Evolutionary conservation across 352 stramenopile genomes (phyloP), one percentile per base, ranked within the genome.

Genomic region (Globisporangium spiculum): DNA sequence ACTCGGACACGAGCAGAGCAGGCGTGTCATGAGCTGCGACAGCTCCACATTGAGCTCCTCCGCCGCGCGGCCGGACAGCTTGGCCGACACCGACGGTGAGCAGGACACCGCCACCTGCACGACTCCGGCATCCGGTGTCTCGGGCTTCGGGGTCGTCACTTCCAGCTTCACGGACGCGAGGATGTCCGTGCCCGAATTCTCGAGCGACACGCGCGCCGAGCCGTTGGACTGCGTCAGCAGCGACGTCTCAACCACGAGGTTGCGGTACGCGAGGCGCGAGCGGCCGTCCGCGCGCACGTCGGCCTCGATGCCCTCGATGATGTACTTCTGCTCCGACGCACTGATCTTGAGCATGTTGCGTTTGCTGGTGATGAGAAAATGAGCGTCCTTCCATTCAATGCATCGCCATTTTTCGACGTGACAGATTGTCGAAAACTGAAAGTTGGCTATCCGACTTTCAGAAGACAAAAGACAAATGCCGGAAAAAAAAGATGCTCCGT

Each of bases 11-110:
- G 84, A 80, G 67, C 77, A 83, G 60, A 92, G 69, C 65, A 90
- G 69, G 0, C 84, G 78, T 58, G 83, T 91, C 80, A 94, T 85
- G 53, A 86, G 81, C 74, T 94, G 83, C 60, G 84, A 91, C 26
- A 92, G 70, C 75, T 94, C 86, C 27, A 90, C 79, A 50, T 92
- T 92, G 32, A 94, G 70, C 70, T 94, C 86, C 60, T 92, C 84
- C 18, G 84, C 79, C 2, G 83, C 86, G 30, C 86, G 80, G 7
- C 86, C 86, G 32, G 84, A 75, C 18, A 92, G 74, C 70, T 92
- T 92, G 50, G 81, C 76, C 10, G 86, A 94, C 1, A 94, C 80
- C 8, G 86, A 94, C 46, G 86, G 86, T 26, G 77, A 88, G 72
- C 84, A 92, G 10, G 80, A 78, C 58, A 94, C 84, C 4, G 69